phyloP scores from a whole-genome alignment of 495 filamentous ascomycete species.

The Delitschia confertaspora region DNA sequence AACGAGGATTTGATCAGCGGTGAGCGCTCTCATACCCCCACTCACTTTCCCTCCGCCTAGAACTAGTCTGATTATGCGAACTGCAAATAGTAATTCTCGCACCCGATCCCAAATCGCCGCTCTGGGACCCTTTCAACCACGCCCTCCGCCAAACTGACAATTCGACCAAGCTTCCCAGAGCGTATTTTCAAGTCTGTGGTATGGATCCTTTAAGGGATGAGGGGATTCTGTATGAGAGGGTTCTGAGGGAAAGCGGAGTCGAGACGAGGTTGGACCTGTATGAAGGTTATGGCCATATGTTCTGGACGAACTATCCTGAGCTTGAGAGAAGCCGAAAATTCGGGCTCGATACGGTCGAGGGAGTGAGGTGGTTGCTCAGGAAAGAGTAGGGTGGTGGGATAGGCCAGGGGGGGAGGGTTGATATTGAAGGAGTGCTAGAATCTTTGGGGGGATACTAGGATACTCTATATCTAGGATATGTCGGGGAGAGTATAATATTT shows the following conservation, averaged over 20 bases:
- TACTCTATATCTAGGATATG: too few relatives aligned
- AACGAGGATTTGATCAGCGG: background rate
- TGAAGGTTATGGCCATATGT: conserved; percentile 23
- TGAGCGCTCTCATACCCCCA: background rate
- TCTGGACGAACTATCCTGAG: conserved; percentile 26
- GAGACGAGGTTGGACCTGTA: conserved; percentile 26
- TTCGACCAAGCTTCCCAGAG: conserved; percentile 11
- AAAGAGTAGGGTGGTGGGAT: background rate
- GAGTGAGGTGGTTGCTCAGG: conserved; percentile 22
- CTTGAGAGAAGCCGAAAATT: conserved; percentile 20
- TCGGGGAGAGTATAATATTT: too few relatives aligned
- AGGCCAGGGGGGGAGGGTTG: too few relatives aligned
- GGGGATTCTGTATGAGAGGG: conserved; percentile 29
- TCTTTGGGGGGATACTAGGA: too few relatives aligned
- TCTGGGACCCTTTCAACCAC: conserved; percentile 27
- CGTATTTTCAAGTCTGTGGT: conserved; percentile 38
- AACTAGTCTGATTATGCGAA: background rate
- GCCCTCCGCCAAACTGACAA: conserved; percentile 8
- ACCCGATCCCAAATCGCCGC: conserved; percentile 6
- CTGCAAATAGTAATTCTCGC: background rate
- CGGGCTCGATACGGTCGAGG: conserved; percentile 23
- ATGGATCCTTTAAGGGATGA: conserved; percentile 36
- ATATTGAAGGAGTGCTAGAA: too few relatives aligned
- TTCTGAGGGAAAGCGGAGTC: conserved; percentile 19
- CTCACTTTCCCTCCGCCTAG: background rate